phyloP scores from a whole-genome alignment of 148 eudicot genomes.

The Camellia lanceoleosa region DNA sequence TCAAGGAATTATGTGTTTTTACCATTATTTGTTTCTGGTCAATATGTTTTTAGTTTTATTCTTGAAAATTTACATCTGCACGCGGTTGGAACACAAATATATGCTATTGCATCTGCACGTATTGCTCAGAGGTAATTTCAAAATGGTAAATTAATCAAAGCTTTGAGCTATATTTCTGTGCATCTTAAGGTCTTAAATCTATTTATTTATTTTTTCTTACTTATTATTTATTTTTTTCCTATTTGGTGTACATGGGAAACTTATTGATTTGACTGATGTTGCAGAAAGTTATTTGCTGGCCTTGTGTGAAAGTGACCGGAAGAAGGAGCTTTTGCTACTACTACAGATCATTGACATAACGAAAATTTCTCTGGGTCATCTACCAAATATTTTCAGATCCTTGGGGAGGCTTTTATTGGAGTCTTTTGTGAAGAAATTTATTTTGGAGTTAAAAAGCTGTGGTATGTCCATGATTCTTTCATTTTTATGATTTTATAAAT shows the following conservation, averaged over 20 bases:
- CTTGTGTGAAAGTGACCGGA: slow-evolving; percentile 68
- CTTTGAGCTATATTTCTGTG: too few relatives aligned
- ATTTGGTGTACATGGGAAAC: not conserved
- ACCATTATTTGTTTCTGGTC: too few relatives aligned
- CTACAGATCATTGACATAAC: slow-evolving; percentile 64
- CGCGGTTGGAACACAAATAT: too few relatives aligned
- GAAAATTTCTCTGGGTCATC: slow-evolving; percentile 40
- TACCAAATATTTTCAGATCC: slow-evolving; percentile 50
- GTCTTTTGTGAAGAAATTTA: slow-evolving; percentile 44
- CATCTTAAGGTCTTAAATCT: not conserved
- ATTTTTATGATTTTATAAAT: slow-evolving; percentile 3
- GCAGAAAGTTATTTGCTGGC: slow-evolving; percentile 86
- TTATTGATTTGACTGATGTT: slow-evolving; percentile 22
- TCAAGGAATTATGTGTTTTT: too few relatives aligned
- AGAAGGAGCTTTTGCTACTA: slow-evolving; percentile 57
- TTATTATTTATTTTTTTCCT: not conserved
- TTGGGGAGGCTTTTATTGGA: slow-evolving; percentile 75
- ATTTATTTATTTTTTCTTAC: not conserved
- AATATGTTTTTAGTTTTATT: too few relatives aligned
- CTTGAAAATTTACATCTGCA: too few relatives aligned
- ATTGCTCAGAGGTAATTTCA: too few relatives aligned
- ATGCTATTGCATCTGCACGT: too few relatives aligned
- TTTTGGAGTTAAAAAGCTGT: slow-evolving; percentile 47
- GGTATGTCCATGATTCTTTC: slow-evolving; percentile 37
- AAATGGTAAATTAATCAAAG: too few relatives aligned